Base-by-base conservation (phyloP, 352 stramenopile genomes). In the Phytopythium delawarense region DNA sequence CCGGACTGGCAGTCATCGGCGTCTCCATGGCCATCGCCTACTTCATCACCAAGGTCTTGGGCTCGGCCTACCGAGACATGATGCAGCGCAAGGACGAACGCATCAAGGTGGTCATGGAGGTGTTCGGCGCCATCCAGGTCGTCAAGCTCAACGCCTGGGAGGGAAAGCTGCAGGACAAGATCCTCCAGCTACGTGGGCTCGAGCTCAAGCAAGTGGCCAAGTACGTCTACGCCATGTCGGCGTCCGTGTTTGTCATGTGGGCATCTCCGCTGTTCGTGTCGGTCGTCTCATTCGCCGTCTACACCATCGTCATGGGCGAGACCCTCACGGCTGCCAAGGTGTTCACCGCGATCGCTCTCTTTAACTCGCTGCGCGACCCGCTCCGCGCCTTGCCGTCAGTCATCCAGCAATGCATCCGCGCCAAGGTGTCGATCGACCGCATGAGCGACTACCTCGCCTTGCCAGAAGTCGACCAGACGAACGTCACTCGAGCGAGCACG, bases 131-230 rank as follows among this genome's bases (percentile, higher is more conserved):
- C 11, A 98, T 98, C 61, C 91, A 98, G 71, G 80, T 98, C 46
- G 91, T 99, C 64, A 99, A 99, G 64, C 69, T 99, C 1, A 97
- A 98, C 60, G 94, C 92, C 1, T 99, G 96, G 96, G 96, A 99
- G 69, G 62, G 72, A n/a, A 74, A 70, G 21, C 88, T 90, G 44
- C n/a, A 28, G 6, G 51, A 45, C 37, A 84, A 91, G 66, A 72
- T 97, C 11, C 48, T 66, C 16, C 21, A 60, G 30, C 55, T 89
- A 7, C 78, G 91, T 25, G 65, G 75, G 5, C 71, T 74, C 12
- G 91, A 97, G 61, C 61, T 57, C 18, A 7, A 39, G 96, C 84
- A 30, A 80, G 77, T 91, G 93, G 65, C 53, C 57, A 49, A 44
- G 16, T 75, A 61, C 50, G 23, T 88, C 80, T 40, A 93, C 89